These are phyloP conservation scores for Rubus parviflorus DNA, from an alignment of 306 rosid species.

Conservation along the genomic window DNA sequence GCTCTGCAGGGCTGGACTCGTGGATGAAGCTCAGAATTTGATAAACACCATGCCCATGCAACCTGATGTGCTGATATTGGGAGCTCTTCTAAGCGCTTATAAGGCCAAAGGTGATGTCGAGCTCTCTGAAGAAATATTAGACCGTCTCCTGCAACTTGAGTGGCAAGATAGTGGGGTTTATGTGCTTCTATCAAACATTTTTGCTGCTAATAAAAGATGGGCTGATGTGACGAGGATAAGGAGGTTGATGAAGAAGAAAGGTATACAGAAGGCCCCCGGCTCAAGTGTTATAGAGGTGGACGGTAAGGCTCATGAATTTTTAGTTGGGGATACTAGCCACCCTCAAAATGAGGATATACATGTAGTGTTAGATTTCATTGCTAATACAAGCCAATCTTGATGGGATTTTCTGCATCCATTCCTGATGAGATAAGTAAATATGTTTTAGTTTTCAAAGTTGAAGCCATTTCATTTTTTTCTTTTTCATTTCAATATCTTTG, in stretches of 20 bases:
- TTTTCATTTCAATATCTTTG: background rate
- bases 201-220: constrained; percentile 68
- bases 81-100: constrained; percentile 65
- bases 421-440: constrained; percentile 28
- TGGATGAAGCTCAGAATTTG: constrained; percentile 63
- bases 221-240: constrained; percentile 64
- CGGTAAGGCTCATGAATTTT: constrained; percentile 56
- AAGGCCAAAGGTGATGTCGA: constrained; percentile 48
- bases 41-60: constrained; percentile 70
- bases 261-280: constrained; percentile 66
- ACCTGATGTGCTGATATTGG: constrained; percentile 78
- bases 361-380: constrained; percentile 41
- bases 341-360: constrained; percentile 55
- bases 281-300: constrained; percentile 66
- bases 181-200: constrained; percentile 75
- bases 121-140: constrained; percentile 51
- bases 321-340: constrained; percentile 63
- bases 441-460: background rate
- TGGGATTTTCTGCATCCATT: constrained; percentile 31
- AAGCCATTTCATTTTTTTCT: background rate
- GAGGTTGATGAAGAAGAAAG: constrained; percentile 69
- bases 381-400: constrained; percentile 47
- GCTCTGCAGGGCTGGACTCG: constrained; percentile 68
- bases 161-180: constrained; percentile 68
- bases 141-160: constrained; percentile 46